Evolutionary conservation across 2,329 filamentous ascomycete genomes (phyloP).

Genomic region (Cladophialophora immunda): DNA sequence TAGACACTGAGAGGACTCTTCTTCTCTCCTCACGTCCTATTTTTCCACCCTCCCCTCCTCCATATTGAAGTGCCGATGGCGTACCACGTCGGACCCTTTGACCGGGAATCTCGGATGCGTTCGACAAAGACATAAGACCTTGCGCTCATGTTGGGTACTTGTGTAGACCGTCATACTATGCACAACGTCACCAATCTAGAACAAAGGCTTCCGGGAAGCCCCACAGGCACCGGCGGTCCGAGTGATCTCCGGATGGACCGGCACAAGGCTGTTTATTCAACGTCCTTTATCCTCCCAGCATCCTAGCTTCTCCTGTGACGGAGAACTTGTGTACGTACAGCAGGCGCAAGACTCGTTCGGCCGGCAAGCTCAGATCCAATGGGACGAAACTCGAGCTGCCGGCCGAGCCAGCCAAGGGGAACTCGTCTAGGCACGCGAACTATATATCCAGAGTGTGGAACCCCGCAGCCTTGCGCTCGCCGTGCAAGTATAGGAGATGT

Average conservation of each 20-base stretch:
- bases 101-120: neutral
- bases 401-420: too few species aligned
- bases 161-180: neutral
- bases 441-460: too few species aligned
- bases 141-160: neutral
- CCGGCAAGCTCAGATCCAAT: too few species aligned
- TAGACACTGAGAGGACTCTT: neutral
- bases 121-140: neutral
- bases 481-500: neutral
- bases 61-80: neutral
- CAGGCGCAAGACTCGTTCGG: too few species aligned
- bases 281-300: too few species aligned
- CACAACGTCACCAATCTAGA: neutral
- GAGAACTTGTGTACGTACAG: too few species aligned
- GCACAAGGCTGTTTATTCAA: too few species aligned
- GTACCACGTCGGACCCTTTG: neutral
- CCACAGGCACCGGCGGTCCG: neutral
- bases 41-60: neutral
- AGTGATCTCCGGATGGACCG: neutral
- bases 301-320: too few species aligned
- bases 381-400: too few species aligned
- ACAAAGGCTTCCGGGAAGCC: neutral
- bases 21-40: neutral
- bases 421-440: too few species aligned
- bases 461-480: neutral